Percentiles rank a stretch among this genome's conserved stretches.
Conservation (phyloP, 176 grass and related monocot species). For the Alloteropsis semialata region DNA sequence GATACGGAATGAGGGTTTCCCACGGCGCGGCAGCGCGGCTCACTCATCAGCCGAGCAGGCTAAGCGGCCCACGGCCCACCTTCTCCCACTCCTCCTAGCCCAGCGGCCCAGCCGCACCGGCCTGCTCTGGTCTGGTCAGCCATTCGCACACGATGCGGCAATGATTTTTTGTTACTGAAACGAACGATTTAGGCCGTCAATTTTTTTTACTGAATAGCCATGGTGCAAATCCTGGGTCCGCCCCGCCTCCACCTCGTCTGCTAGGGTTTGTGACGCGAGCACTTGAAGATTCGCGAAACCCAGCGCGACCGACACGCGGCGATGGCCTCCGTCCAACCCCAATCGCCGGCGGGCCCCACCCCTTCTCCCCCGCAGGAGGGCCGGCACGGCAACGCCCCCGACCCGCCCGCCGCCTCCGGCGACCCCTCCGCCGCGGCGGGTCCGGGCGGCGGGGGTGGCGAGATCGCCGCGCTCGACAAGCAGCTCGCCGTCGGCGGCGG, state of each 20-base stretch:
- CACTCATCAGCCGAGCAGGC: too few relatives aligned
- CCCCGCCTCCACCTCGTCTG: not conserved
- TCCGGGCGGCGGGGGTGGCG: not conserved
- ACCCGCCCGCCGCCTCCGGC: not conserved
- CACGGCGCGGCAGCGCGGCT: too few relatives aligned
- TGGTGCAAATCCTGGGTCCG: too few relatives aligned
- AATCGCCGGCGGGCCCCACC: conserved; percentile 30
- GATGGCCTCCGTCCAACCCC: conserved; percentile 39
- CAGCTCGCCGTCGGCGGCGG: conserved; percentile 22
- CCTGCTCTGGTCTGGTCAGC: too few relatives aligned
- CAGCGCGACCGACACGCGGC: not conserved
- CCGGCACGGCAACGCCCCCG: not conserved
- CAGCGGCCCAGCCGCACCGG: too few relatives aligned
- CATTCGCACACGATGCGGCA: too few relatives aligned
- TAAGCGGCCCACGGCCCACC: too few relatives aligned
- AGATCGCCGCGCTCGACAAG: conserved; percentile 49
- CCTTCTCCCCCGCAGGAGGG: not conserved
- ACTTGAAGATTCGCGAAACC: conserved; percentile 51
- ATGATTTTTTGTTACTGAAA: too few relatives aligned
- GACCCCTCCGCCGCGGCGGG: not conserved
- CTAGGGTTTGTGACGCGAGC: conserved; percentile 24
- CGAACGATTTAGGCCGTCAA: too few relatives aligned
- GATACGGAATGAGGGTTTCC: too few relatives aligned
- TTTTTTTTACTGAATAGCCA: too few relatives aligned
- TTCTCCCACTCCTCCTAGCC: too few relatives aligned